phyloP scores from a whole-genome alignment of 176 grass and related monocot genomes.

The Melocanna baccifera region DNA sequence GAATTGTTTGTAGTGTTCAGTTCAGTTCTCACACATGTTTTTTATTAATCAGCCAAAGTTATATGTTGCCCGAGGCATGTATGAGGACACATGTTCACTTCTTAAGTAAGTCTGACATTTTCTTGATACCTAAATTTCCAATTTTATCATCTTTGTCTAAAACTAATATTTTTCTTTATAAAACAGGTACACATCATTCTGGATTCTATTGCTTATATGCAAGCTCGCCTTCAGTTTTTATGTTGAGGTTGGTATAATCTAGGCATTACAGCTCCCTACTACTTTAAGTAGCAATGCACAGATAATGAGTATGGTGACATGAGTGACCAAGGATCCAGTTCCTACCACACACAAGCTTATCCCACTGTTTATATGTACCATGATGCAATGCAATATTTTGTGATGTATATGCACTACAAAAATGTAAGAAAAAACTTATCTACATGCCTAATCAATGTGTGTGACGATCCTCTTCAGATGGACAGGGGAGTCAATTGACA shows the following conservation, averaged over 20 bases:
- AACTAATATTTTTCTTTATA: constrained; percentile 16
- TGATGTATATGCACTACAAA: no score
- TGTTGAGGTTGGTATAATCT: constrained; percentile 72
- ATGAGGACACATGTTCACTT: constrained; percentile 76
- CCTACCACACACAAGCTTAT: no score
- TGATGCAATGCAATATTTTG: no score
- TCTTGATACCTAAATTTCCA: constrained; percentile 17
- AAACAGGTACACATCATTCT: constrained; percentile 86
- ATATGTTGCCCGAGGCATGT: constrained; percentile 94
- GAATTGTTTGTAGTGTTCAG: constrained; percentile 19
- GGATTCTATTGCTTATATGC: constrained; percentile 97
- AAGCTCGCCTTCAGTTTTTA: constrained; percentile 95
- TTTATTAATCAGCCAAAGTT: constrained; percentile 66
- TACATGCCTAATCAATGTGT: not conserved
- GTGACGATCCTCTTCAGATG: no score
- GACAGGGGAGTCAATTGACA: no score
- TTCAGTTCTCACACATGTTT: constrained; percentile 21
- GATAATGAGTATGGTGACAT: no score
- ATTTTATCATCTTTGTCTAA: constrained; percentile 7
- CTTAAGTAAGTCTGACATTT: constrained; percentile 63
- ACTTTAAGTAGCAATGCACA: not conserved
- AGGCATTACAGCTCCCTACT: not conserved
- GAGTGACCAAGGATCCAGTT: no score
- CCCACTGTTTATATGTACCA: no score
- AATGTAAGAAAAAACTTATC: not conserved